phyloP scores from a whole-genome alignment of 2,329 filamentous ascomycete species.

The Sclerotinia trifoliorum region DNA sequence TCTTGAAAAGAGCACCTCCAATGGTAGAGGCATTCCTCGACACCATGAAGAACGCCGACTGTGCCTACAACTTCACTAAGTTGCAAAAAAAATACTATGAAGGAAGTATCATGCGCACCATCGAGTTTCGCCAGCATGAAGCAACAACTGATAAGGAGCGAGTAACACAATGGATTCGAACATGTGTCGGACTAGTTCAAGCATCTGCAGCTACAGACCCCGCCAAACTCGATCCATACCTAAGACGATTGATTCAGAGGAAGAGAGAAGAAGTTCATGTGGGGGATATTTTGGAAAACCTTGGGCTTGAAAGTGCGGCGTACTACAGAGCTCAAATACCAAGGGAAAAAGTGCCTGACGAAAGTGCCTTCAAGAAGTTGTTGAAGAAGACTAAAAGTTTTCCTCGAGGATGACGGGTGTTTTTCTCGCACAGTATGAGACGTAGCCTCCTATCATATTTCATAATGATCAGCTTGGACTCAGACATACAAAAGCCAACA shows the following conservation, averaged over 20 bases:
- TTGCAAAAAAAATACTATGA: background rate
- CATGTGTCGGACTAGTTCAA: slow-evolving; percentile 25
- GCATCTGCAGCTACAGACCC: background rate
- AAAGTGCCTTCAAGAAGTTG: background rate
- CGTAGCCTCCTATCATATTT: background rate
- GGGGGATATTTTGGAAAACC: background rate
- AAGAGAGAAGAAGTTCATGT: background rate
- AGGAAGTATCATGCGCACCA: slow-evolving; percentile 24
- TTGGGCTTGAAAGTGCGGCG: background rate
- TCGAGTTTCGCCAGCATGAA: slow-evolving; percentile 37
- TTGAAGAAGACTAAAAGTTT: background rate
- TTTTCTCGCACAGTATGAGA: background rate
- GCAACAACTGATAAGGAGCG: slow-evolving; percentile 26
- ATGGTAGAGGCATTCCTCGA: no score
- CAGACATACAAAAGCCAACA: background rate
- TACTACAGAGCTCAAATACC: background rate
- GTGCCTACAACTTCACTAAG: background rate
- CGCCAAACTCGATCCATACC: background rate
- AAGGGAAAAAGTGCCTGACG: background rate
- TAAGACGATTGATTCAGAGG: background rate
- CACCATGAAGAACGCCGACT: no score
- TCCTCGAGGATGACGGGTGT: background rate
- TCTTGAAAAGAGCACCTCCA: no score
- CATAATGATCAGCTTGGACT: background rate
- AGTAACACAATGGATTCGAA: slow-evolving; percentile 28